Evolutionary conservation across 306 rosid genomes (phyloP).

Genomic region (Pachyrhizus erosus): DNA sequence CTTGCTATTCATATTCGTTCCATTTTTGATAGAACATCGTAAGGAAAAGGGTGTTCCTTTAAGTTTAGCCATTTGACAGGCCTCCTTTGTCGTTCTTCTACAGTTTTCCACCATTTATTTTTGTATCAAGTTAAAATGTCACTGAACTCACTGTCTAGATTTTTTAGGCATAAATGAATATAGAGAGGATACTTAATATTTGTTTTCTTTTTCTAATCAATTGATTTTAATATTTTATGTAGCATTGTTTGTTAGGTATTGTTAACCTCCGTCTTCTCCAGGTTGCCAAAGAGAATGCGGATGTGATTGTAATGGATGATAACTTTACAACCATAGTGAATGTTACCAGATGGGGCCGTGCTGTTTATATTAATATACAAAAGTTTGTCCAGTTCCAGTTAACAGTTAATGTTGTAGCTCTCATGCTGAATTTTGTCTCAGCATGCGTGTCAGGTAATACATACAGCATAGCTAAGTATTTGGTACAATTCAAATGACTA

Average conservation of each 20-base stretch:
- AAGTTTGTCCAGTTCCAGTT: conserved; percentile 97
- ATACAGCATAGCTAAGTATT: neutral
- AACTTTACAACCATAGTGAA: conserved; percentile 85
- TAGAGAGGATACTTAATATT: too few relatives aligned
- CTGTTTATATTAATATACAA: conserved; percentile 89
- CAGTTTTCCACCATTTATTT: too few relatives aligned
- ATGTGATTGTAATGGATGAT: conserved; percentile 90
- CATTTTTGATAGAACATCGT: too few relatives aligned
- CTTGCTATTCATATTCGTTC: too few relatives aligned
- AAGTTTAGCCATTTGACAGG: too few relatives aligned
- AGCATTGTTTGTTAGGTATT: conserved; percentile 6
- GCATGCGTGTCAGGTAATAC: conserved; percentile 74
- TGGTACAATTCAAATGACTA: neutral
- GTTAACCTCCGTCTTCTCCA: conserved; percentile 40
- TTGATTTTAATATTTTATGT: neutral
- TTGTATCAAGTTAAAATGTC: too few relatives aligned
- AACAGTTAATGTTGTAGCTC: conserved; percentile 93
- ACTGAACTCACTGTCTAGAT: too few relatives aligned
- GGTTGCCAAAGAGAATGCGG: conserved; percentile 99
- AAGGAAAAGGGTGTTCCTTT: too few relatives aligned
- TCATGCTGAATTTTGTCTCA: conserved; percentile 78
- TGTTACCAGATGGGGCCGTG: conserved; percentile 86
- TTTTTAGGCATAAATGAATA: too few relatives aligned
- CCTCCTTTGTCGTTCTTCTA: too few relatives aligned
- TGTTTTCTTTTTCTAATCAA: too few relatives aligned